A percentile compares a stretch with the other conserved stretches of the same genome.
Evolutionary conservation across 139 green algal species (phyloP).

Genomic region (Closterium sp.): DNA sequence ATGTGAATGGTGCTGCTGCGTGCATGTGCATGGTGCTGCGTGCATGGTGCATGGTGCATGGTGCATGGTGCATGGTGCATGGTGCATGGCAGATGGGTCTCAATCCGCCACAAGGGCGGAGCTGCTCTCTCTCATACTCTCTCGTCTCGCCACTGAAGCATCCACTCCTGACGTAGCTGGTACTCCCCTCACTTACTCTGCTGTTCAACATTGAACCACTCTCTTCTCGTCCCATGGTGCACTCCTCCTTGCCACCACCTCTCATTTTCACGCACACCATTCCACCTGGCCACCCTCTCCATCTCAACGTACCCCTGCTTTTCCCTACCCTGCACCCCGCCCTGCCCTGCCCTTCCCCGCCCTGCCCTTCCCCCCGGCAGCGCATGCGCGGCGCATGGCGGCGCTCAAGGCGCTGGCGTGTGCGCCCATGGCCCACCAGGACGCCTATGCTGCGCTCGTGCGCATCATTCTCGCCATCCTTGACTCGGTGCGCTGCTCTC

Average conservation of each 20-base stretch:
- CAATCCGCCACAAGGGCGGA: background rate
- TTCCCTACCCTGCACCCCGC: background rate
- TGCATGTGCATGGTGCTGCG: too few relatives aligned
- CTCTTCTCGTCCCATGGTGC: too few relatives aligned
- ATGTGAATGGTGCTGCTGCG: too few relatives aligned
- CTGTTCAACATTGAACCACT: too few relatives aligned
- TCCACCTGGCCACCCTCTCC: too few relatives aligned
- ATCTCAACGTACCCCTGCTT: too few relatives aligned
- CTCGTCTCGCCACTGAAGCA: slow-evolving; percentile 32
- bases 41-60: too few relatives aligned
- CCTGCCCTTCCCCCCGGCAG: slow-evolving; percentile 10
- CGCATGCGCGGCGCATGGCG: slow-evolving; percentile 25
- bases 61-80: background rate
- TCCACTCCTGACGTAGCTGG: slow-evolving; percentile 11
- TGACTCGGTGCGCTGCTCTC: background rate
- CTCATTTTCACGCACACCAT: too few relatives aligned
- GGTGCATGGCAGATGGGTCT: background rate
- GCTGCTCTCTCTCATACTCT: slow-evolving; percentile 12
- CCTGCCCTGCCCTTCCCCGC: background rate
- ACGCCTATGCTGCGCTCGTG: slow-evolving; percentile 15
- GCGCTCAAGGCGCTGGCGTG: slow-evolving; percentile 30
- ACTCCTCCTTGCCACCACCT: too few relatives aligned
- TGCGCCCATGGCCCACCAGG: background rate
- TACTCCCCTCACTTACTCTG: background rate
- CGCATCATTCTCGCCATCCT: slow-evolving; percentile 26